A percentile compares a stretch with the other conserved stretches of the same genome.
These are phyloP conservation scores for Rutstroemia sp. DNA, from an alignment of 2,329 filamentous ascomycete genomes.

Conservation along the genomic window DNA sequence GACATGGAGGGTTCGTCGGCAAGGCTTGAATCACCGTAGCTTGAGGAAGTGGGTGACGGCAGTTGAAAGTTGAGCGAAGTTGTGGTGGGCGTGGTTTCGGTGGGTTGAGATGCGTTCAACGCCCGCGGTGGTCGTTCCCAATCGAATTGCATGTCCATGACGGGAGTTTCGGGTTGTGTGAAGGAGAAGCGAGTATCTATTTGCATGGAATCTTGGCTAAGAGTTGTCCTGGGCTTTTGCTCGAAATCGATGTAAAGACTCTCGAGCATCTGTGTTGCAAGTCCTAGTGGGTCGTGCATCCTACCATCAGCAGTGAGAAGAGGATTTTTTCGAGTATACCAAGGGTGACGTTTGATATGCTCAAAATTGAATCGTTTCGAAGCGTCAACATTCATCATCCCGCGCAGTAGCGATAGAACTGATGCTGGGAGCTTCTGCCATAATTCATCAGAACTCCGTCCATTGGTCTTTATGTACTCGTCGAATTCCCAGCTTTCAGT, in stretches of 20 bases:
- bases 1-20: slow-evolving; percentile 79
- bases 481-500: slow-evolving; percentile 81
- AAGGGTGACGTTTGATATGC: slow-evolving; percentile 83
- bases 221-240: slow-evolving; percentile 45
- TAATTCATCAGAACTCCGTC: slow-evolving; percentile 75
- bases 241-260: slow-evolving; percentile 83
- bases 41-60: background rate
- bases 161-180: slow-evolving; percentile 78
- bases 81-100: slow-evolving; percentile 27
- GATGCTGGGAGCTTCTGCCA: slow-evolving; percentile 73
- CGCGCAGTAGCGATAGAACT: slow-evolving; percentile 74
- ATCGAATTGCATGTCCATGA: slow-evolving; percentile 71
- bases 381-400: slow-evolving; percentile 83
- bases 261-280: slow-evolving; percentile 95
- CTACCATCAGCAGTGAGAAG: slow-evolving; percentile 68
- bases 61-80: slow-evolving; percentile 42
- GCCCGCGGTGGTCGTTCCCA: slow-evolving; percentile 64
- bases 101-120: slow-evolving; percentile 37
- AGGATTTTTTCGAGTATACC: slow-evolving; percentile 80
- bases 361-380: slow-evolving; percentile 73
- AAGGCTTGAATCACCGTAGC: slow-evolving; percentile 39
- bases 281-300: slow-evolving; percentile 67
- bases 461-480: slow-evolving; percentile 74
- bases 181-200: slow-evolving; percentile 61
- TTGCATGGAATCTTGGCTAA: slow-evolving; percentile 55